These are phyloP conservation scores for Beta corolliflora DNA, from an alignment of 179 eudicot genomes.

Conservation along the genomic window DNA sequence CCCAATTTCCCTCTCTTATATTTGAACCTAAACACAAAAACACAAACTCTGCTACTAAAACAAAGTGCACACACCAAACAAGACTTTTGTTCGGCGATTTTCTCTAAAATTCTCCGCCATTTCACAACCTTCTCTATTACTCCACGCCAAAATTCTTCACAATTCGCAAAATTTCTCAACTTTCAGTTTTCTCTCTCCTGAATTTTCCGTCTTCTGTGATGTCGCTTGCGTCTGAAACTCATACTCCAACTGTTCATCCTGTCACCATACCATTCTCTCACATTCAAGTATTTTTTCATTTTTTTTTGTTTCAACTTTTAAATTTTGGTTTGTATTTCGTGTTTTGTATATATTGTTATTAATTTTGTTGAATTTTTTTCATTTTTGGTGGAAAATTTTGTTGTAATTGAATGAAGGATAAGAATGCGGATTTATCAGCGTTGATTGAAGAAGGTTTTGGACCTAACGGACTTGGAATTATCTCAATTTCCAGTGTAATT, in stretches of 20 bases:
- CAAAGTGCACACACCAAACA: no score
- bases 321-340: neutral
- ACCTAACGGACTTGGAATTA: slow-evolving; percentile 77
- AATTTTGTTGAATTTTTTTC: neutral
- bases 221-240: slow-evolving; percentile 13
- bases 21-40: no score
- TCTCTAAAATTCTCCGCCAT: slow-evolving; percentile 30
- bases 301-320: neutral
- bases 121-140: slow-evolving; percentile 1
- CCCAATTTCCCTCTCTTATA: no score
- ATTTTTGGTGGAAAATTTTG: neutral
- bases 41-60: no score
- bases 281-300: slow-evolving; percentile 30
- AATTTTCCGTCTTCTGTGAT: slow-evolving; percentile 8
- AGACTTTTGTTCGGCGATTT: neutral
- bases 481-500: slow-evolving; percentile 70
- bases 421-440: slow-evolving; percentile 57
- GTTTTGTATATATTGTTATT: neutral
- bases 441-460: slow-evolving; percentile 87
- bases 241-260: slow-evolving; percentile 28
- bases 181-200: neutral
- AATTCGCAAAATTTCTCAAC: neutral
- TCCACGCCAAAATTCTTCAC: neutral
- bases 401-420: slow-evolving; percentile 43
- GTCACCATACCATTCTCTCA: slow-evolving; percentile 43